Conservation (phyloP, 2,329 filamentous ascomycete species). For the Colletotrichum caudatum region DNA sequence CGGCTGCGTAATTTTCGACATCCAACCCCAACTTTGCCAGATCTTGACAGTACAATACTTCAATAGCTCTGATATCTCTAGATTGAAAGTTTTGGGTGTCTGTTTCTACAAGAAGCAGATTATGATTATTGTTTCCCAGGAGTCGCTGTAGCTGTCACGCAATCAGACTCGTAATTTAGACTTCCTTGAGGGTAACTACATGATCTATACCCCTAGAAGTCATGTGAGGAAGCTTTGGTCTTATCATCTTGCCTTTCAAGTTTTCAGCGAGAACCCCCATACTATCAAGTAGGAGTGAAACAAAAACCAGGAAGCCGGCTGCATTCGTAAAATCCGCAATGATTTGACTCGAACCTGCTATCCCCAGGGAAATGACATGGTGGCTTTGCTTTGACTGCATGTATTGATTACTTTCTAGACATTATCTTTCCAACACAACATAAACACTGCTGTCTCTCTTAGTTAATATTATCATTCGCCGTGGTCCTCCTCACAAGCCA, state of each 20-base stretch:
- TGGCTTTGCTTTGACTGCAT: not conserved
- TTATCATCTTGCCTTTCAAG: not conserved
- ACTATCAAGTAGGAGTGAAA: not conserved
- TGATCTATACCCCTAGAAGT: not conserved
- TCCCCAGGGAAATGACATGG: not conserved
- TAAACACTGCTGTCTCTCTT: not conserved
- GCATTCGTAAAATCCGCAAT: not conserved
- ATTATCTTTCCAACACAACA: not conserved
- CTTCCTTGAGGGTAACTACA: not conserved
- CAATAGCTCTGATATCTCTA: not conserved
- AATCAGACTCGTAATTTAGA: not conserved
- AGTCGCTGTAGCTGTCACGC: not conserved
- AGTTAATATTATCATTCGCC: not conserved
- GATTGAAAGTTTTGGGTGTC: not conserved
- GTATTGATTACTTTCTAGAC: not conserved
- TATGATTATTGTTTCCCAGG: not conserved
- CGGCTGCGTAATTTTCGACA: accelerated
- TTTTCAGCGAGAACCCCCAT: no score
- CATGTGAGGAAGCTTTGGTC: not conserved
- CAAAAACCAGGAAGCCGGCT: not conserved
- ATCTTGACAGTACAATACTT: not conserved
- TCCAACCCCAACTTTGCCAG: not conserved
- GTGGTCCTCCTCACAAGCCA: not conserved
- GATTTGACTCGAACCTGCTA: not conserved
- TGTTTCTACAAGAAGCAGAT: not conserved